phyloP scores from a whole-genome alignment of 495 filamentous ascomycete genomes.

The Neurospora hispaniola region DNA sequence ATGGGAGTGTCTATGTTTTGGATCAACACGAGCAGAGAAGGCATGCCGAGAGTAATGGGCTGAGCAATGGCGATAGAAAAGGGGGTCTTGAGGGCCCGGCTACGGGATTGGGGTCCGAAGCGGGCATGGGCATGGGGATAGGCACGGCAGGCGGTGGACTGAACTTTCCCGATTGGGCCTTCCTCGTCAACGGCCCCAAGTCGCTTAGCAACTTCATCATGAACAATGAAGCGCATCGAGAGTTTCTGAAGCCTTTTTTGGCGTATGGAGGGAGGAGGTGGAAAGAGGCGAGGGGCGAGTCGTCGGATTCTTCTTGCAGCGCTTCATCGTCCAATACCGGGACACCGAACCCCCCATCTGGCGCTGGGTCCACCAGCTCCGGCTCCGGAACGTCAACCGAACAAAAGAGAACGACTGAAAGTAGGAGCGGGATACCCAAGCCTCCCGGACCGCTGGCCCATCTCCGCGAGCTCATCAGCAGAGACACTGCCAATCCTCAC shows the following conservation, averaged over 20 bases:
- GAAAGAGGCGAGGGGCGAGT: constrained; percentile 6
- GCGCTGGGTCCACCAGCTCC: no score
- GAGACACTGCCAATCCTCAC: background rate
- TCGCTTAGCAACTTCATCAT: constrained; percentile 14
- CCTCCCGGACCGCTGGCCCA: background rate
- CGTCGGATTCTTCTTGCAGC: background rate
- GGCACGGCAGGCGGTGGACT: background rate
- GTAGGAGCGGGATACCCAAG: background rate
- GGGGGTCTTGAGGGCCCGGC: no score
- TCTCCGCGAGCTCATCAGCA: constrained; percentile 7
- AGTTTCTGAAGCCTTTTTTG: constrained; percentile 16
- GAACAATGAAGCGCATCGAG: constrained; percentile 9
- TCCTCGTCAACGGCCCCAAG: constrained; percentile 22
- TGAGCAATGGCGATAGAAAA: no score
- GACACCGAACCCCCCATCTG: background rate
- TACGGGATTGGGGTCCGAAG: background rate
- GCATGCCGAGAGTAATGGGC: no score
- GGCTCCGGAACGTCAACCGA: background rate
- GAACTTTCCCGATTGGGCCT: constrained; percentile 26
- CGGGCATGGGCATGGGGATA: background rate
- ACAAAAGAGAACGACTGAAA: background rate
- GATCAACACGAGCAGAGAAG: background rate
- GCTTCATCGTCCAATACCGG: background rate
- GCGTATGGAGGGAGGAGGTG: constrained; percentile 17
- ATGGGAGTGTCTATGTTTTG: background rate